Percentiles rank a stretch among this genome's conserved stretches.
Conservation (phyloP, 306 rosid species). For the Cucurbita maxima region DNA sequence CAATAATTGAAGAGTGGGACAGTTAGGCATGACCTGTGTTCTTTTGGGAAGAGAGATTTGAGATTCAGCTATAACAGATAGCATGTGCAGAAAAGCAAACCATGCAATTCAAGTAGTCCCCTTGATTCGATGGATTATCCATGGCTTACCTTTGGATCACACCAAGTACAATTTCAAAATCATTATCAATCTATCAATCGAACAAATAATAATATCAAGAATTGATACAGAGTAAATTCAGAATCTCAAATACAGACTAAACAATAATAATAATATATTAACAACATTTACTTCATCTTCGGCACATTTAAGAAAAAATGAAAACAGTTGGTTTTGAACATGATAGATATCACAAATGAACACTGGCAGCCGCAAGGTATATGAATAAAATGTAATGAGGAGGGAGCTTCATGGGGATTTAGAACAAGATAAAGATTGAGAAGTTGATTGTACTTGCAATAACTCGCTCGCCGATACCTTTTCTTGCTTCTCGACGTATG, state of each 20-base stretch:
- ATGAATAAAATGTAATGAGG: not conserved
- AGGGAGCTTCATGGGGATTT: not conserved
- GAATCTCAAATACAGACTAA: not conserved
- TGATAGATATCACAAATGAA: not conserved
- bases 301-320: not conserved
- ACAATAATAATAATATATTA: not conserved
- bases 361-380: not conserved
- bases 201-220: not conserved
- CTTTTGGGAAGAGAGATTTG: not conserved
- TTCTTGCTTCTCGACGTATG: constrained; percentile 65
- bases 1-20: not conserved
- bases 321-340: not conserved
- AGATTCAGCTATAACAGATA: not conserved
- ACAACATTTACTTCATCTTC: not conserved
- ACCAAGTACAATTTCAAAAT: not conserved
- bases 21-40: not conserved
- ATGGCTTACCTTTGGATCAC: not conserved
- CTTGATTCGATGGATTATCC: not conserved
- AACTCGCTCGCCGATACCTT: constrained; percentile 28
- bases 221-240: not conserved
- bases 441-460: not conserved
- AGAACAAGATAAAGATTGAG: not conserved
- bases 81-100: not conserved
- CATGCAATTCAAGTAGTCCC: not conserved
- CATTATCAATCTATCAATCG: not conserved